These are phyloP conservation scores for Podospora comata DNA, from an alignment of 495 filamentous ascomycete species.

Conservation along the genomic window DNA sequence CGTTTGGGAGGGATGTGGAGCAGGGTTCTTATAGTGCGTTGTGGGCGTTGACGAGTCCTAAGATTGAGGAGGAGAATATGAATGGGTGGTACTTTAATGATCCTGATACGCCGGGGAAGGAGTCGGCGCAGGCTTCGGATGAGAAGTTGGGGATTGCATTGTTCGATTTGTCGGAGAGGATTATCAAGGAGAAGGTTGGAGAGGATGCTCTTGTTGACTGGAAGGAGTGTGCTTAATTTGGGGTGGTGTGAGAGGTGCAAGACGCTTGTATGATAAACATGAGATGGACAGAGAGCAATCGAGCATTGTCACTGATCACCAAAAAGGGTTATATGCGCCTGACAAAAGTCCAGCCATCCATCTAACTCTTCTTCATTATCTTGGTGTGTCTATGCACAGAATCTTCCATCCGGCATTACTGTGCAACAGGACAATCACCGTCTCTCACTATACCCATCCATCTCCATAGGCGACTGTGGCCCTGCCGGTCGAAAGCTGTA, in stretches of 20 bases:
- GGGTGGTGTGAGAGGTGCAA: background rate
- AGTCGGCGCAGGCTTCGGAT: constrained; percentile 42
- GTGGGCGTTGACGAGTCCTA: constrained; percentile 40
- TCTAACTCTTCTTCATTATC: too few relatives aligned
- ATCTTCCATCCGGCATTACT: too few relatives aligned
- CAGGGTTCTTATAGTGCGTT: constrained; percentile 46
- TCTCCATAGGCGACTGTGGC: background rate
- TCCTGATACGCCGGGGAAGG: constrained; percentile 32
- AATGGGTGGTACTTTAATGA: constrained; percentile 45
- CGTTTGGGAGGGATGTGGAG: constrained; percentile 36
- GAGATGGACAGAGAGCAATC: too few relatives aligned
- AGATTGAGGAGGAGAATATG: constrained; percentile 42
- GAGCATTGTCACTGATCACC: too few relatives aligned
- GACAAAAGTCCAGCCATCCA: too few relatives aligned
- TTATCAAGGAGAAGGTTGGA: constrained; percentile 46
- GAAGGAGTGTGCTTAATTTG: constrained; percentile 17
- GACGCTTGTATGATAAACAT: too few relatives aligned
- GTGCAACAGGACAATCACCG: background rate
- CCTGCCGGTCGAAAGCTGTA: background rate
- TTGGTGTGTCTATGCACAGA: too few relatives aligned
- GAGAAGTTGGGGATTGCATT: constrained; percentile 38
- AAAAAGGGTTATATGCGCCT: too few relatives aligned
- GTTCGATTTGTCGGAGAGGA: constrained; percentile 41
- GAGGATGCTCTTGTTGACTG: constrained; percentile 39
- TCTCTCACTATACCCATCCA: background rate